phyloP scores from a whole-genome alignment of 2,329 filamentous ascomycete species.

The Clathrospora elynae region DNA sequence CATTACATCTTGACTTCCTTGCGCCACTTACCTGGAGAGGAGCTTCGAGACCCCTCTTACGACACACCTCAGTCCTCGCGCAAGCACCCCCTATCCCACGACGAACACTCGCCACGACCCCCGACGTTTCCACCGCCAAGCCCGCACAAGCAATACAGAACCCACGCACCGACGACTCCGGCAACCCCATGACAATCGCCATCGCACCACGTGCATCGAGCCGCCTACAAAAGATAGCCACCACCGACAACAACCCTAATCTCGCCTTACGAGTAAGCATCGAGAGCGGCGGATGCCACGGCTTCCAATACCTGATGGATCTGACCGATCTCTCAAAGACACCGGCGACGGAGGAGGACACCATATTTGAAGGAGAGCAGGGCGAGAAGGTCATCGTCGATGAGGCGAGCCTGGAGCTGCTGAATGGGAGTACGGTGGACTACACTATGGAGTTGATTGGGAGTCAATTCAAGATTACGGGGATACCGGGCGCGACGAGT shows the following conservation, averaged over 20 bases:
- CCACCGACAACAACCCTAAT: conserved; percentile 67
- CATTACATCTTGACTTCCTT: conserved; percentile 42
- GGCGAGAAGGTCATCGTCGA: conserved; percentile 87
- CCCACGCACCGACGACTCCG: conserved; percentile 78
- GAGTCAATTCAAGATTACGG: conserved; percentile 93
- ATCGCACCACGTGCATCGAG: conserved; percentile 76
- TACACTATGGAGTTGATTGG: conserved; percentile 96
- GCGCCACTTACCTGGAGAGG: conserved; percentile 23
- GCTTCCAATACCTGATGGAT: conserved; percentile 96
- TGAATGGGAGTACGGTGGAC: conserved; percentile 94
- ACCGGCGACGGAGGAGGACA: conserved; percentile 72
- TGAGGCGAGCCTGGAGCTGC: conserved; percentile 79
- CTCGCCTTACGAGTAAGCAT: conserved; percentile 90
- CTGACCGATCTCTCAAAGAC: conserved; percentile 67
- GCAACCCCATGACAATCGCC: conserved; percentile 79
- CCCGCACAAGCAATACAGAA: conserved; percentile 60
- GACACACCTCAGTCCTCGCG: background rate
- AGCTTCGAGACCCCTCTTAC: background rate
- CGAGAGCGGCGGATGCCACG: conserved; percentile 93
- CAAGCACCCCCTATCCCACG: conserved; percentile 41
- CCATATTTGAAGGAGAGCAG: conserved; percentile 74
- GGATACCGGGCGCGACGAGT: conserved; percentile 89
- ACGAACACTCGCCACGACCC: conserved; percentile 43
- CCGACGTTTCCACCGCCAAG: conserved; percentile 29
- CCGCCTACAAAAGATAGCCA: conserved; percentile 70